phyloP scores from a whole-genome alignment of 352 stramenopile species.

The Pythium apleroticum region DNA sequence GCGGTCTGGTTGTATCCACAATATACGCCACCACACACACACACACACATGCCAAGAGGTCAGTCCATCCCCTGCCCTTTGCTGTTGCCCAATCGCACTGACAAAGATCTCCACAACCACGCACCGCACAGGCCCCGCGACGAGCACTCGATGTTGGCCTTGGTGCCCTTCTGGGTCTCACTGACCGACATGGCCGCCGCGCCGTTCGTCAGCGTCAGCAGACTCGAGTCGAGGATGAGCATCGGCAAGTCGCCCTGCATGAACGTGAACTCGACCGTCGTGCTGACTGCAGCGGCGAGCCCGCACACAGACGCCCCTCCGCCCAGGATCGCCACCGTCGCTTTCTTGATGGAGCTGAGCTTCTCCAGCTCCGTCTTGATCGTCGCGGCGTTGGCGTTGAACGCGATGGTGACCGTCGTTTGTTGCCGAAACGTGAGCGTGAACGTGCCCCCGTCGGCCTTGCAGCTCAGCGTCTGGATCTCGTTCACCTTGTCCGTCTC shows the following conservation, averaged over 20 bases:
- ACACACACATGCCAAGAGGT: background rate
- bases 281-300: constrained; percentile 37
- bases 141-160: constrained; percentile 78
- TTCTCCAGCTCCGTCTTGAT: constrained; percentile 58
- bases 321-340: constrained; percentile 52
- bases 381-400: constrained; percentile 34
- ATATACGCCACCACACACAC: background rate
- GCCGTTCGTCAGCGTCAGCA: constrained; percentile 39
- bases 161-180: constrained; percentile 59
- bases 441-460: constrained; percentile 54
- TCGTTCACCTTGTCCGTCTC: constrained; percentile 68
- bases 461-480: constrained; percentile 61
- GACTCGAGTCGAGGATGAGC: constrained; percentile 36
- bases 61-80: background rate
- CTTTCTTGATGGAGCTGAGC: constrained; percentile 48
- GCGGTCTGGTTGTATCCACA: constrained; percentile 41
- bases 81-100: background rate
- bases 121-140: constrained; percentile 69
- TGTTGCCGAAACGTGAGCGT: constrained; percentile 69
- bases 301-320: constrained; percentile 39
- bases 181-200: constrained; percentile 27
- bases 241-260: constrained; percentile 61
- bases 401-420: constrained; percentile 55
- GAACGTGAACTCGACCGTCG: constrained; percentile 65
- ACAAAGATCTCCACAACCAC: background rate